Percentiles rank a stretch among this genome's conserved stretches.
Conservation (phyloP, 2,329 filamentous ascomycete genomes). For the Apiospora marii region DNA sequence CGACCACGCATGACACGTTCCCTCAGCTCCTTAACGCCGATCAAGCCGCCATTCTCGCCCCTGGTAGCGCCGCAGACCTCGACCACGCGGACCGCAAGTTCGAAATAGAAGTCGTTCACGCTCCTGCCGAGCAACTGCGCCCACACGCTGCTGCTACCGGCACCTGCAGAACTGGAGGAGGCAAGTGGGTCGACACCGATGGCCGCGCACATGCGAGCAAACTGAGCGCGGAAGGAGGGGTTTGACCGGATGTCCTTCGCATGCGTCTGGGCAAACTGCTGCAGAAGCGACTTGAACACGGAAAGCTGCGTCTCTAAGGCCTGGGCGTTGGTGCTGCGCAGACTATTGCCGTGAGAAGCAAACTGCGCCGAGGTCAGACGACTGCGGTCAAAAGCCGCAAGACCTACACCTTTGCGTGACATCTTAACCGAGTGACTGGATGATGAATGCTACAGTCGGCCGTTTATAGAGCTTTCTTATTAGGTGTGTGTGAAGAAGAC, state of each 20-base stretch:
- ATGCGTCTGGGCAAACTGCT: slow-evolving; percentile 95
- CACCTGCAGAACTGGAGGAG: slow-evolving; percentile 54
- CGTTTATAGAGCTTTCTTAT: neutral
- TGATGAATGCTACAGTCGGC: neutral
- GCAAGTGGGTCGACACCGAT: slow-evolving; percentile 96
- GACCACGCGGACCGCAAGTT: slow-evolving; percentile 93
- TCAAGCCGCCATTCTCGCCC: slow-evolving; percentile 89
- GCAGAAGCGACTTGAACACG: slow-evolving; percentile 93
- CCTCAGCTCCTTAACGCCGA: slow-evolving; percentile 82
- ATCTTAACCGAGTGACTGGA: slow-evolving; percentile 44
- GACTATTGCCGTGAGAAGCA: slow-evolving; percentile 84
- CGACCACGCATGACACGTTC: slow-evolving; percentile 77
- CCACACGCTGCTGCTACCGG: slow-evolving; percentile 77
- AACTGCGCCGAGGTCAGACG: slow-evolving; percentile 88
- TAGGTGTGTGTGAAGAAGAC: neutral
- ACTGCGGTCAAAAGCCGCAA: slow-evolving; percentile 88
- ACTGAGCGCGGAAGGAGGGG: slow-evolving; percentile 93
- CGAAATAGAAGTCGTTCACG: slow-evolving; percentile 99
- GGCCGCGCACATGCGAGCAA: slow-evolving; percentile 96
- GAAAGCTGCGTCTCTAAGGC: slow-evolving; percentile 92
- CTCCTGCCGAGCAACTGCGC: slow-evolving; percentile 88
- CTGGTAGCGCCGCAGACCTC: slow-evolving; percentile 89
- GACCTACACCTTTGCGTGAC: slow-evolving; percentile 85
- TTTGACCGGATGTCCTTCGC: slow-evolving; percentile 95
- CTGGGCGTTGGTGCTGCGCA: slow-evolving; percentile 84